Percentiles rank a stretch among this genome's conserved stretches.
Evolutionary conservation across 2,329 filamentous ascomycete species (phyloP).

Genomic region (Microdochium trichocladiopsis): DNA sequence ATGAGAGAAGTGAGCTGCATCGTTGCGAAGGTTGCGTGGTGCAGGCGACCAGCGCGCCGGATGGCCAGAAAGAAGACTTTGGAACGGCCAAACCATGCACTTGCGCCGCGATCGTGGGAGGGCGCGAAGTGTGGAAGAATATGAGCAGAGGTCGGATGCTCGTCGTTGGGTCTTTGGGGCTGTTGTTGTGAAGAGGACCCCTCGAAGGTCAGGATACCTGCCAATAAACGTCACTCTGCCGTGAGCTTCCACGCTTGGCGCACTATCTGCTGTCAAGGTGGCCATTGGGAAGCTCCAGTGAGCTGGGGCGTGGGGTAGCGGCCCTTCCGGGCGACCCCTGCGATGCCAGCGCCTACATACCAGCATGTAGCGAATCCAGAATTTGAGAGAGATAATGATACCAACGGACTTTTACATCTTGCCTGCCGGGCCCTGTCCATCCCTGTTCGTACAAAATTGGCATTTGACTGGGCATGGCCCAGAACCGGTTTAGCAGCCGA

Average conservation of each 20-base stretch:
- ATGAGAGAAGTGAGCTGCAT: neutral
- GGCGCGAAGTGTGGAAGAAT: neutral
- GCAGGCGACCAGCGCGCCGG: neutral
- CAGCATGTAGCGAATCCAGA: too few relatives aligned
- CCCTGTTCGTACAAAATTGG: too few relatives aligned
- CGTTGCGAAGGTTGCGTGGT: neutral
- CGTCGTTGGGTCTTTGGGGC: neutral
- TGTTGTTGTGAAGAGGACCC: neutral
- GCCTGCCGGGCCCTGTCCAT: too few relatives aligned
- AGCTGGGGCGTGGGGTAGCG: neutral
- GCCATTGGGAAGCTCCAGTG: neutral
- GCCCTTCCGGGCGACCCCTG: too few relatives aligned
- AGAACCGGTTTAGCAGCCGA: too few relatives aligned
- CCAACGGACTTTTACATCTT: too few relatives aligned
- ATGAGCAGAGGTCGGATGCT: neutral
- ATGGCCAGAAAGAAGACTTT: neutral
- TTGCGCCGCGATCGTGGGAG: neutral
- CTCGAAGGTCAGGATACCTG: neutral
- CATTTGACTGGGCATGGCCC: too few relatives aligned
- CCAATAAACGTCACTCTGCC: neutral
- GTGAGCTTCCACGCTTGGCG: neutral
- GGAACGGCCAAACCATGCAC: neutral
- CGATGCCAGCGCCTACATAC: too few relatives aligned
- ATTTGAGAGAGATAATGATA: too few relatives aligned
- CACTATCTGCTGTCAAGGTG: neutral